These are phyloP conservation scores for Lipomyces mesembrius DNA, from an alignment of 805 yeast genomes.

Conservation along the genomic window DNA sequence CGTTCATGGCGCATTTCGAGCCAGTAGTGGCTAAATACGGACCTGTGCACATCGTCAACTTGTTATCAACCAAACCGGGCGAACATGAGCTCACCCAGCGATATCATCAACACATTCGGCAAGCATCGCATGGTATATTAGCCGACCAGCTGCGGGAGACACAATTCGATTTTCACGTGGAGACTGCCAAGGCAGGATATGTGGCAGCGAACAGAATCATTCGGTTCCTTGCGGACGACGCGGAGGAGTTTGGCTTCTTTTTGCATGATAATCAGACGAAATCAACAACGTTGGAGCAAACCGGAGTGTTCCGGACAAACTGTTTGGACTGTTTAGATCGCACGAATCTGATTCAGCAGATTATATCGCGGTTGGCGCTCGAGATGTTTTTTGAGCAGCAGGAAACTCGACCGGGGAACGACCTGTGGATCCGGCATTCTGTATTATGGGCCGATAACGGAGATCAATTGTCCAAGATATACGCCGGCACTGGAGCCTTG, in stretches of 20 bases:
- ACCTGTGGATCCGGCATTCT: conserved; percentile 73
- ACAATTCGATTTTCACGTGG: conserved; percentile 91
- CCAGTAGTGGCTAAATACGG: conserved; percentile 76
- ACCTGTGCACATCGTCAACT: conserved; percentile 83
- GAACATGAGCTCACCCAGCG: conserved; percentile 74
- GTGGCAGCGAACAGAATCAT: conserved; percentile 76
- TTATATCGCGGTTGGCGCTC: conserved; percentile 73
- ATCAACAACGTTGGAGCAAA: conserved; percentile 71
- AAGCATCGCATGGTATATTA: conserved; percentile 44
- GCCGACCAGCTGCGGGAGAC: conserved; percentile 60
- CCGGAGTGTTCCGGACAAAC: conserved; percentile 90
- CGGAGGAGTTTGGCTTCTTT: conserved; percentile 82
- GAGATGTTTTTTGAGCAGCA: conserved; percentile 52
- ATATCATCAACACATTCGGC: conserved; percentile 63
- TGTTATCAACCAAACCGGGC: conserved; percentile 77
- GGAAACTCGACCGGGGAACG: conserved; percentile 46
- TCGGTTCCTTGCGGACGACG: conserved; percentile 64
- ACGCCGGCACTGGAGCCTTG: conserved; percentile 96
- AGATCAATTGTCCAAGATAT: conserved; percentile 91
- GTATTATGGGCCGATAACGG: conserved; percentile 98
- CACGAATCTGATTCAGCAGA: conserved; percentile 81
- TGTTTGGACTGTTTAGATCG: conserved; percentile 95
- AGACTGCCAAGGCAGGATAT: conserved; percentile 81
- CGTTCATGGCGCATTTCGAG: conserved; percentile 81
- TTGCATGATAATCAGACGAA: conserved; percentile 63